Conservation (phyloP, 345 rosid species). For the Euphorbia lathyris region DNA sequence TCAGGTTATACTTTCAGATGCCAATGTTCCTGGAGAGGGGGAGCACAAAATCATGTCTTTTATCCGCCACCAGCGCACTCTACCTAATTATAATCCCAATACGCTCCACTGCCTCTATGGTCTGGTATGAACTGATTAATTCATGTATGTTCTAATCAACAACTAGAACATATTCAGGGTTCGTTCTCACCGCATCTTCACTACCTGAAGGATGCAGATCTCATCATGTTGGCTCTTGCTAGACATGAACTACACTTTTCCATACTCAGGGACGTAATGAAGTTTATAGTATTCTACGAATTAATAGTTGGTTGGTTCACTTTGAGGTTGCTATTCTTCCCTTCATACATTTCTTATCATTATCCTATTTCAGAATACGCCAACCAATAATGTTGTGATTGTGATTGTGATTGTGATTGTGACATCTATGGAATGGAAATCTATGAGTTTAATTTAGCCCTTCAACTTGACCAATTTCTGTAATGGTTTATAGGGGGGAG, state of each 20-base stretch:
- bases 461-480: not conserved
- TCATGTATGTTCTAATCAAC: not conserved
- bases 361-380: too few species aligned
- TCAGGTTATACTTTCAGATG: constrained; percentile 94
- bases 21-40: constrained; percentile 99
- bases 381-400: not conserved
- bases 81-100: constrained; percentile 85
- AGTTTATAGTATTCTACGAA: too few species aligned
- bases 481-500: constrained; percentile 60
- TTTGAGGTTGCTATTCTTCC: constrained; percentile 60
- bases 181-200: too few species aligned
- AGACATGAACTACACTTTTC: too few species aligned
- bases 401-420: not conserved
- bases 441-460: not conserved
- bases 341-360: too few species aligned
- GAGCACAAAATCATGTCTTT: constrained; percentile 94
- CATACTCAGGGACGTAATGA: too few species aligned
- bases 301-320: constrained; percentile 75
- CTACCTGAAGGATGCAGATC: too few species aligned
- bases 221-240: too few species aligned
- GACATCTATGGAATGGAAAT: not conserved
- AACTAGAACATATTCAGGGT: too few species aligned
- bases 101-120: constrained; percentile 92
- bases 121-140: constrained; percentile 62
- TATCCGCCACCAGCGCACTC: constrained; percentile 84